A percentile compares a stretch with the other conserved stretches of the same genome.
Conservation (phyloP, 176 grass and related monocot genomes). For the Thinopyrum elongatum region DNA sequence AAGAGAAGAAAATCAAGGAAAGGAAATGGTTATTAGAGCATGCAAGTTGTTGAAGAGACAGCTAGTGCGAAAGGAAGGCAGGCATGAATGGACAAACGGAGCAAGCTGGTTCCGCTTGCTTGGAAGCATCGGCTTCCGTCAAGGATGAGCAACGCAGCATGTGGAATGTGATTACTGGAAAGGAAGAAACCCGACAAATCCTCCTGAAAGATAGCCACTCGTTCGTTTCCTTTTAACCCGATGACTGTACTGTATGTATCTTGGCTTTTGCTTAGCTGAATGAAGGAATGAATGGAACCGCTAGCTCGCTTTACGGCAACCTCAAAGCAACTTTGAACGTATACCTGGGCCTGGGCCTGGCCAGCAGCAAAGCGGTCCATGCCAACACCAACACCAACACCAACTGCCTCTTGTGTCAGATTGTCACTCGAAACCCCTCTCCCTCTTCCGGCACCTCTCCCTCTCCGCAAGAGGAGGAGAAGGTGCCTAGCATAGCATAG, state of each 20-base stretch:
- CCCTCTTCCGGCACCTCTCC: too few relatives aligned
- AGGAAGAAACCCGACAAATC: neutral
- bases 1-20: neutral
- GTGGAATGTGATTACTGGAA: neutral
- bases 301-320: neutral
- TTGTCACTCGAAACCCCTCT: neutral
- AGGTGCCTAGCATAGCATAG: too few relatives aligned
- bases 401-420: neutral
- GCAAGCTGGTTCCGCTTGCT: constrained; percentile 4
- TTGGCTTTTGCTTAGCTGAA: neutral
- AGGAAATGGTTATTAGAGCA: neutral
- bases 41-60: neutral
- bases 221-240: neutral
- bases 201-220: neutral
- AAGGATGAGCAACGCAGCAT: neutral
- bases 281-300: neutral
- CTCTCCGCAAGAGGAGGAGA: too few relatives aligned
- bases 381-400: neutral
- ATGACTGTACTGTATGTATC: neutral
- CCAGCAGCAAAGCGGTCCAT: neutral
- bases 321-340: neutral
- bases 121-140: constrained; percentile 14
- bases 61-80: neutral
- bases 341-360: neutral
- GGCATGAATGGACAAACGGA: neutral